phyloP scores from a whole-genome alignment of 1,139 yeast species.

The Pichia sp. region DNA sequence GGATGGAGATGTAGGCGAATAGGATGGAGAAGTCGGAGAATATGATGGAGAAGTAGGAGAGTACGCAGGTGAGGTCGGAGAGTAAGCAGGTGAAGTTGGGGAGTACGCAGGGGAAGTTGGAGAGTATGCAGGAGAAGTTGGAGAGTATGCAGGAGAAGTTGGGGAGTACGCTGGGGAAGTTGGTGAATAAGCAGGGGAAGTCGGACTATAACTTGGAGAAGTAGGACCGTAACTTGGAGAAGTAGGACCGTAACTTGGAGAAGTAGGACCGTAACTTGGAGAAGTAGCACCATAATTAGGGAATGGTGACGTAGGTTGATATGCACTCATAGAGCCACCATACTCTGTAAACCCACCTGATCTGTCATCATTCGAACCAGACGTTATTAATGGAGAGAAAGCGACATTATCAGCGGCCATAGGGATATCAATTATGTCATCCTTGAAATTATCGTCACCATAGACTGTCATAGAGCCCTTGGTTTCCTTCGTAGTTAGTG shows the following conservation, averaged over 20 bases:
- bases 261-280: conserved; percentile 52
- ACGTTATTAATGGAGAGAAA: conserved; percentile 87
- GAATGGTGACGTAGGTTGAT: conserved; percentile 59
- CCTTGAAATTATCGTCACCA: conserved; percentile 67
- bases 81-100: conserved; percentile 63
- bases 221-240: conserved; percentile 43
- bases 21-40: conserved; percentile 50
- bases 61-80: conserved; percentile 51
- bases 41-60: conserved; percentile 70
- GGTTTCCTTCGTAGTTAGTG: conserved; percentile 30
- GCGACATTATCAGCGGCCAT: conserved; percentile 78
- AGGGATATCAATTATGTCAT: conserved; percentile 71
- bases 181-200: conserved; percentile 56
- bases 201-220: conserved; percentile 53
- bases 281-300: conserved; percentile 54
- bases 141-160: conserved; percentile 64
- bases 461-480: conserved; percentile 97
- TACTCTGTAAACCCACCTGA: conserved; percentile 90
- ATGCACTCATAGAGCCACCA: conserved; percentile 54
- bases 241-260: conserved; percentile 50
- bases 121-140: conserved; percentile 66
- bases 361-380: conserved; percentile 66
- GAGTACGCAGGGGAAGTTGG: conserved; percentile 71
- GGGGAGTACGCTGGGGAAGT: conserved; percentile 59
- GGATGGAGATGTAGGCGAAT: conserved; percentile 68